Conservation (phyloP, 179 eudicot species). For the Vitellaria paradoxa region DNA sequence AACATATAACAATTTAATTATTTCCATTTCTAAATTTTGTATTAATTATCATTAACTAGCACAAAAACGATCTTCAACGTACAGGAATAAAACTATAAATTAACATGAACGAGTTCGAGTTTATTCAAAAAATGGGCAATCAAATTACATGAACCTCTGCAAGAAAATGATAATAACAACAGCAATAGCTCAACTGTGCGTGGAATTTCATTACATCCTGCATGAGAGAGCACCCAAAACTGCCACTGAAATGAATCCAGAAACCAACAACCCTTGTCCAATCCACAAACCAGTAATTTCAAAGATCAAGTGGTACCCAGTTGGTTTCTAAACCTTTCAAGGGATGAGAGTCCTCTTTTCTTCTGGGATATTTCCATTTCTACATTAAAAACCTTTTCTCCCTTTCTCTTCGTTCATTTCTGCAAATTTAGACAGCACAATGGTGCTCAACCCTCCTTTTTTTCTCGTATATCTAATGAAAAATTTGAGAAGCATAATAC, state of each 20-base stretch:
- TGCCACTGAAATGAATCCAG: constrained; percentile 7
- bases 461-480: constrained; percentile 42
- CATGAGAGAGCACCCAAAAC: background rate
- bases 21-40: too few relatives aligned
- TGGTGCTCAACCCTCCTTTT: background rate
- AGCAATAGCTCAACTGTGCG: background rate
- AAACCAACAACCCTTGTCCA: background rate
- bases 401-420: background rate
- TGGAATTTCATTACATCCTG: background rate
- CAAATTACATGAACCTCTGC: constrained; percentile 4
- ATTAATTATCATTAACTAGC: background rate
- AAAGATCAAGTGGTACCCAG: background rate
- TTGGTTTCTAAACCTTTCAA: background rate
- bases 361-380: constrained; percentile 5
- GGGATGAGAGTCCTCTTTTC: background rate
- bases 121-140: background rate
- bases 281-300: background rate
- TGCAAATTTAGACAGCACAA: constrained; percentile 3
- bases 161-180: background rate
- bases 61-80: too few relatives aligned
- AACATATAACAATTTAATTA: too few relatives aligned
- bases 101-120: background rate
- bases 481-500: constrained; percentile 95
- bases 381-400: too few relatives aligned
- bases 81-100: background rate